These are phyloP conservation scores for Pseudogymnoascus sp. DNA, from an alignment of 2,329 filamentous ascomycete genomes.

Conservation along the genomic window DNA sequence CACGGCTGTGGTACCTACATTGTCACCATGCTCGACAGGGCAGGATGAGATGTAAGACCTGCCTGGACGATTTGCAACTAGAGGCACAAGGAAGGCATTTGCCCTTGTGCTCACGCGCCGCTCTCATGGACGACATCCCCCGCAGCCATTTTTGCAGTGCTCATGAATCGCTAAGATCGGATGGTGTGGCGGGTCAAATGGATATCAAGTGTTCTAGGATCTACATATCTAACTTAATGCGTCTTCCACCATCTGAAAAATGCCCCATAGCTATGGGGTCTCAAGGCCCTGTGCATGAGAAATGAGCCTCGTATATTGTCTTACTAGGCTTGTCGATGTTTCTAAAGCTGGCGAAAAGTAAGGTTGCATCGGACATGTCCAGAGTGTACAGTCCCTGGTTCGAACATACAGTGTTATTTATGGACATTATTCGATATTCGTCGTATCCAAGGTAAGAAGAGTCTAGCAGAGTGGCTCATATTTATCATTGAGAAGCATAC, in stretches of 20 bases:
- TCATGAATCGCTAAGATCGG: neutral
- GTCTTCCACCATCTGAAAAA: neutral
- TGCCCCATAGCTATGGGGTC: neutral
- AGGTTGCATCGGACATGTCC: neutral
- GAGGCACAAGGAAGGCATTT: neutral
- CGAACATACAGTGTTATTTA: neutral
- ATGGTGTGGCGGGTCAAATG: neutral
- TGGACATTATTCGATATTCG: neutral
- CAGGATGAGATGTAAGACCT: neutral
- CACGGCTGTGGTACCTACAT: neutral
- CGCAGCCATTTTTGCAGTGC: neutral
- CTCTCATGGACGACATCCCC: neutral
- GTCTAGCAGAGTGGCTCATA: neutral
- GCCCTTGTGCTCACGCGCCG: neutral
- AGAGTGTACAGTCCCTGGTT: neutral
- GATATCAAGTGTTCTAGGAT: neutral
- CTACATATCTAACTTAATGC: neutral
- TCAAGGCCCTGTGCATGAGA: neutral
- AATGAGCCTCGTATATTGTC: neutral
- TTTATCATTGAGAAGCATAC: neutral
- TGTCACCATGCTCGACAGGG: neutral
- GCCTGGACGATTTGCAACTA: neutral
- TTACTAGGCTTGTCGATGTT: neutral
- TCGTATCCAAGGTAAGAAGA: neutral
- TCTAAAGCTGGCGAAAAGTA: neutral